Evolutionary conservation across 768 basidiomycete genomes (phyloP), one percentile per base, ranked within the genome.

Genomic region (Mycena crocata): DNA sequence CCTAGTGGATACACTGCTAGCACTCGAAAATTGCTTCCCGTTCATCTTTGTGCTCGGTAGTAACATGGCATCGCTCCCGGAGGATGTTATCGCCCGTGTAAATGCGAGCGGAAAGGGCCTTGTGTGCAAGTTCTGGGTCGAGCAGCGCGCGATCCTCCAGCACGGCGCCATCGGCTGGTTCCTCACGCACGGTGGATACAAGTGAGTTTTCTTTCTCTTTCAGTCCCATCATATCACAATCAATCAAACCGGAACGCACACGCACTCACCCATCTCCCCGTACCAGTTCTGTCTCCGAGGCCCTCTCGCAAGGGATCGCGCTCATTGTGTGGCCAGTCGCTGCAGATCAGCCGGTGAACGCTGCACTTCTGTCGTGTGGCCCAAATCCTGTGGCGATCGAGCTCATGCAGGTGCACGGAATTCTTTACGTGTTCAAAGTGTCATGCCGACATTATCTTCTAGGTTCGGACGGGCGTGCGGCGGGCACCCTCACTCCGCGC

Each of bases 271-370:
- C n/a, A n/a, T n/a, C n/a, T n/a, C n/a, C n/a, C n/a, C n/a, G n/a
- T n/a, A n/a, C n/a, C n/a, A 62, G 61, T 26, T 55, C 62, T 9
- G 12, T 55, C 24, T 19, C 42, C 10, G 62, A 63, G 35, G 34
- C 52, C 19, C 26, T 56, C 14, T 21, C 39, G 14, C 52, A 63
- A 26, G 52, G 56, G 17, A 51, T 57, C 34, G 55, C 63, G 21
- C 45, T 64, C 39, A 64, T 64, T 37, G 21, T 64, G 23, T 64
- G 63, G 63, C 55, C 63, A 9, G 37, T 26, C 6, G 23, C 45
- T 17, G 52, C 45, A n/a, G 63, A 64, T 30, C 63, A 64, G 55
- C 35, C 63, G 4, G 12, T 64, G 2, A 64, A 64, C 39, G 63
- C 63, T 5, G 63, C 63, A 15, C 24, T 64, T 5, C 24, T 64